phyloP scores from a whole-genome alignment of 148 eudicot species.

The Beta vulgaris region DNA sequence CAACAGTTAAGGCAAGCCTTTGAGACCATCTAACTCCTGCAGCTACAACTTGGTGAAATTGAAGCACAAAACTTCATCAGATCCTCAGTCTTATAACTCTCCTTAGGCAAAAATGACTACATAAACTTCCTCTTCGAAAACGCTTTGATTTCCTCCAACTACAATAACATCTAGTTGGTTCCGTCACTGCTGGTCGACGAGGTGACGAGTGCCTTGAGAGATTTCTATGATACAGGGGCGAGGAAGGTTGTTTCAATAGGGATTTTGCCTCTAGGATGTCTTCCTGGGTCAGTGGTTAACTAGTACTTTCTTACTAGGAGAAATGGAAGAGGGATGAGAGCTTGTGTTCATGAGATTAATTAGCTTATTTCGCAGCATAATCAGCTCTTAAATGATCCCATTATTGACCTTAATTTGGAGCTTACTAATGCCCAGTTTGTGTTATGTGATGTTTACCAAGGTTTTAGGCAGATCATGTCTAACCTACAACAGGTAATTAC shows the following conservation, averaged over 20 bases:
- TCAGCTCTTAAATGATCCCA: slow-evolving; percentile 37
- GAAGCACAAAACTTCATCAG: slow-evolving; percentile 28
- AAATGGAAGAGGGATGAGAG: slow-evolving; percentile 21
- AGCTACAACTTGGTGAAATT: slow-evolving; percentile 43
- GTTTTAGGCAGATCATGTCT: slow-evolving; percentile 46
- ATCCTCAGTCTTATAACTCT: slow-evolving; percentile 63
- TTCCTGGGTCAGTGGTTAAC: slow-evolving; percentile 39
- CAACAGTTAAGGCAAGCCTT: slow-evolving; percentile 60
- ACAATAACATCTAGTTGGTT: slow-evolving; percentile 22
- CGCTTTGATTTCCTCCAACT: slow-evolving; percentile 2
- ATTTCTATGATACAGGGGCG: slow-evolving; percentile 44
- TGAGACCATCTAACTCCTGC: slow-evolving; percentile 55
- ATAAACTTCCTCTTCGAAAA: slow-evolving; percentile 37
- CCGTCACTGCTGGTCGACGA: slow-evolving; percentile 41
- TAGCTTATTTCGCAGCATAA: slow-evolving; percentile 44
- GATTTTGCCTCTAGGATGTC: slow-evolving; percentile 61
- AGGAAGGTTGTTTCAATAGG: slow-evolving; percentile 55
- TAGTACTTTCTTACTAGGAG: slow-evolving; percentile 28
- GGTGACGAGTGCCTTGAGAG: slow-evolving; percentile 38
- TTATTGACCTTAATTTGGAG: slow-evolving; percentile 41
- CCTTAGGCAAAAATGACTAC: slow-evolving; percentile 67
- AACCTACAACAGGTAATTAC: too few relatives aligned
- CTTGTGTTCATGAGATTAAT: slow-evolving; percentile 51
- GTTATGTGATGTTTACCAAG: slow-evolving; percentile 59
- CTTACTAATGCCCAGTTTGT: slow-evolving; percentile 41